These are phyloP conservation scores for Keithomyces neogunnii DNA, from an alignment of 2,329 filamentous ascomycete genomes.

Conservation along the genomic window DNA sequence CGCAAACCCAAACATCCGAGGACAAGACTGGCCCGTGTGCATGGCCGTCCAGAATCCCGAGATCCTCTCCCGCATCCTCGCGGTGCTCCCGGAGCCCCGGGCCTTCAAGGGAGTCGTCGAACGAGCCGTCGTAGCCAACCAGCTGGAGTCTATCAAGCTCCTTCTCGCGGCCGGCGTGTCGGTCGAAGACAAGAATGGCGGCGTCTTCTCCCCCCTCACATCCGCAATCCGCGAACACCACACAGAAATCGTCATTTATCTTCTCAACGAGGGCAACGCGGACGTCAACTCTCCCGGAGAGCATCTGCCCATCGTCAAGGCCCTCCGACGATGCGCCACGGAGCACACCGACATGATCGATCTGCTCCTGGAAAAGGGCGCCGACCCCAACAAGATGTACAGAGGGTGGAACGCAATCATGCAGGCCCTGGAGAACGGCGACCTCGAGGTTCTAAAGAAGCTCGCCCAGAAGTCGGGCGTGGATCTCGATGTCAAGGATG, in stretches of 20 bases:
- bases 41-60: conserved; percentile 56
- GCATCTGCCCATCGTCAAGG: conserved; percentile 63
- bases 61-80: conserved; percentile 51
- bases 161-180: conserved; percentile 56
- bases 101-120: conserved; percentile 60
- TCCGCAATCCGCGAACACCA: conserved; percentile 57
- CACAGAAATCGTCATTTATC: conserved; percentile 51
- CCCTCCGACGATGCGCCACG: conserved; percentile 49
- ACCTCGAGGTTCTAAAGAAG: conserved; percentile 43
- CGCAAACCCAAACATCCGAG: conserved; percentile 53
- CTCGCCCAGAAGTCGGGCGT: conserved; percentile 40
- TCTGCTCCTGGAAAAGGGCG: conserved; percentile 53
- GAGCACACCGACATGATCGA: conserved; percentile 53
- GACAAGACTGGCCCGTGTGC: conserved; percentile 62
- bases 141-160: conserved; percentile 59
- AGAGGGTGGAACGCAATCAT: conserved; percentile 58
- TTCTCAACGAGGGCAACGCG: conserved; percentile 53
- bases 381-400: conserved; percentile 60
- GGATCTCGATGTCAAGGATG: conserved; percentile 44
- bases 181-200: conserved; percentile 64
- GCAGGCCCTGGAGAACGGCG: conserved; percentile 57
- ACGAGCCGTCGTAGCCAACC: conserved; percentile 57
- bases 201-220: conserved; percentile 62
- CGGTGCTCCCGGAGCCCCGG: conserved; percentile 47
- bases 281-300: conserved; percentile 61